Base-by-base conservation (phyloP, 495 filamentous ascomycete species). In the Aspergillus avenaceus region DNA sequence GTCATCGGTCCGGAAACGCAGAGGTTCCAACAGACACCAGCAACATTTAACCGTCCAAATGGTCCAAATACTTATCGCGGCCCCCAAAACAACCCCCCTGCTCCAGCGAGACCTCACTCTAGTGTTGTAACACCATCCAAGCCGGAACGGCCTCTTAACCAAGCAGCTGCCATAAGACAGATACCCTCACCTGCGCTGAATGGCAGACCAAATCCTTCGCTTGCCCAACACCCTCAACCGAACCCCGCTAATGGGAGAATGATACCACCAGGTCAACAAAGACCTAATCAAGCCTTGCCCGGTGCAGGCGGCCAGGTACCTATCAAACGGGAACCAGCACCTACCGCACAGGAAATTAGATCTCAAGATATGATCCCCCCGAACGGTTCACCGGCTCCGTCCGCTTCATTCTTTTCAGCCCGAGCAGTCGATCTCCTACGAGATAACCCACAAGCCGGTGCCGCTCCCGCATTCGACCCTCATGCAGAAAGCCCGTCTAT, bases 401-500 rank as follows among this genome's bases (percentile, higher is more conserved):
- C 75, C 0, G 71, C 80, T 8, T 82, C 83, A 4, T 96, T 96
- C 71, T 89, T 85, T 60, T 90, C 88, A 0, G 87, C 87, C 5
- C 77, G 86, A 42, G 87, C 82, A 48, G 84, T 85, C 8, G 73
- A 76, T 19, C 61, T 69, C 23, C 49, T 69, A n/a, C 68, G 70
- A 21, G 76, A 76, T 19, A 71, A 75, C 22, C 66, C 75, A n/a
- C 66, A 72, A 32, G 61, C 58, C 2, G 67, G 74, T 4, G 45
- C 67, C 5, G 73, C 81, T 13, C 77, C 76, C 7, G 78, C 80
- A 41, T 97, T 96, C 66, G 88, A 97, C 60, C 90, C 90, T 3
- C 81, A 85, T 47, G 76, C 83, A 4, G 90, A 95, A 55, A 91
- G 86, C 52, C 88, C 91, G 0, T 90, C 88, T 0, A 92, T 96